Evolutionary conservation across 768 basidiomycete genomes (phyloP).

Genomic region (Pisolithus microcarpus): DNA sequence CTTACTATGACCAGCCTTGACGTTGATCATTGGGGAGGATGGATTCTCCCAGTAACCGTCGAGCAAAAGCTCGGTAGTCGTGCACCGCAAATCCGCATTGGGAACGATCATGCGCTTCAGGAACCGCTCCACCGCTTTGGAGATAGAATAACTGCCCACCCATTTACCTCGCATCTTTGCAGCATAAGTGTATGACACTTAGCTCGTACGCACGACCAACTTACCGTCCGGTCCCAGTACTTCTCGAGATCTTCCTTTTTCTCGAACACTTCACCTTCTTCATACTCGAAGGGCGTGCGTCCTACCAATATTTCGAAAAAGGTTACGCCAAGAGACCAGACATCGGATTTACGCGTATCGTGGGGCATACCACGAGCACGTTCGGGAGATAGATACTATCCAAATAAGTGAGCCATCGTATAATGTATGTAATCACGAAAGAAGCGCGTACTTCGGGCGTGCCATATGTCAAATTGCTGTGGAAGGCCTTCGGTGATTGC

Average conservation of each 20-base stretch:
- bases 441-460: slow-evolving; percentile 70
- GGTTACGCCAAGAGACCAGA: slow-evolving; percentile 82
- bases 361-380: slow-evolving; percentile 83
- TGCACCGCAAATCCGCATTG: slow-evolving; percentile 76
- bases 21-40: slow-evolving; percentile 20
- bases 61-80: slow-evolving; percentile 53
- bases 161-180: slow-evolving; percentile 70
- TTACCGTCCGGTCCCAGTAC: slow-evolving; percentile 80
- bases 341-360: slow-evolving; percentile 87
- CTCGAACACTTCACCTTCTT: slow-evolving; percentile 69
- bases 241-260: slow-evolving; percentile 75
- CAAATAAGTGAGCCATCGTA: neutral
- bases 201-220: slow-evolving; percentile 14
- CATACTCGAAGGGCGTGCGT: slow-evolving; percentile 85
- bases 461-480: slow-evolving; percentile 78
- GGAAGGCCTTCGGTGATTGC: slow-evolving; percentile 58
- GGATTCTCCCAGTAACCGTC: slow-evolving; percentile 59
- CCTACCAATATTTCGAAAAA: slow-evolving; percentile 94
- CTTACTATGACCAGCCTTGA: slow-evolving; percentile 35
- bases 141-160: slow-evolving; percentile 66
- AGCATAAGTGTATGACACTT: neutral
- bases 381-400: slow-evolving; percentile 85
- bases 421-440: neutral
- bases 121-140: slow-evolving; percentile 54
- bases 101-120: slow-evolving; percentile 74